A percentile compares a stretch with the other conserved stretches of the same genome.
These are phyloP conservation scores for Cyclostephanos tholiformis DNA, from an alignment of 108 stramenopile genomes.

Conservation along the genomic window DNA sequence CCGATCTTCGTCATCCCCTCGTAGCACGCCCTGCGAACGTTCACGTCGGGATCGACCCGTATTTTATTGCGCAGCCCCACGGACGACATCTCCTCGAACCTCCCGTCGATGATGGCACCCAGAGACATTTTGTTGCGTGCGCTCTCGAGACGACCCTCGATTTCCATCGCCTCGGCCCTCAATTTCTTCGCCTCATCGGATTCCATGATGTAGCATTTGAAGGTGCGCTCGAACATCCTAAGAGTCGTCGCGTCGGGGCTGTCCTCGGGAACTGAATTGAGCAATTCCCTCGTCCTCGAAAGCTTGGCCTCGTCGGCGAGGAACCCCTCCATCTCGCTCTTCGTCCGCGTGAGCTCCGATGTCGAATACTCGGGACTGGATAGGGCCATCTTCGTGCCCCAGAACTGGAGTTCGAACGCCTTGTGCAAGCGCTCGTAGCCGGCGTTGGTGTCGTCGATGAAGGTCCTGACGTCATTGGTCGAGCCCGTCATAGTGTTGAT, in stretches of 20 bases:
- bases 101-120: conserved; percentile 49
- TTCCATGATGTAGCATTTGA: conserved; percentile 62
- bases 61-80: conserved; percentile 65
- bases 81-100: conserved; percentile 59
- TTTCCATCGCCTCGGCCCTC: conserved; percentile 51
- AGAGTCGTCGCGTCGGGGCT: conserved; percentile 36
- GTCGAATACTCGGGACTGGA: conserved; percentile 52
- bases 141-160: conserved; percentile 64
- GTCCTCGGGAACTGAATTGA: conserved; percentile 24
- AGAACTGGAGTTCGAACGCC: conserved; percentile 73
- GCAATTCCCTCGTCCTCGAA: conserved; percentile 43
- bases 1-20: conserved; percentile 75
- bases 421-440: conserved; percentile 58
- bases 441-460: conserved; percentile 61
- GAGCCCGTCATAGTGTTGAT: not conserved
- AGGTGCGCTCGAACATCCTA: conserved; percentile 61
- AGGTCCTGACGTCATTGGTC: conserved; percentile 41
- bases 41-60: conserved; percentile 54
- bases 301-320: conserved; percentile 53
- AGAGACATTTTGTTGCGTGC: conserved; percentile 59
- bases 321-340: conserved; percentile 71
- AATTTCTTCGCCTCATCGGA: conserved; percentile 53
- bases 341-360: conserved; percentile 61
- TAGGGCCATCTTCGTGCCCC: conserved; percentile 83
- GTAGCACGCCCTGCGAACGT: conserved; percentile 59